These are phyloP conservation scores for Liriodendron chinense DNA, from an alignment of 164 flowering plant genomes.

Conservation along the genomic window DNA sequence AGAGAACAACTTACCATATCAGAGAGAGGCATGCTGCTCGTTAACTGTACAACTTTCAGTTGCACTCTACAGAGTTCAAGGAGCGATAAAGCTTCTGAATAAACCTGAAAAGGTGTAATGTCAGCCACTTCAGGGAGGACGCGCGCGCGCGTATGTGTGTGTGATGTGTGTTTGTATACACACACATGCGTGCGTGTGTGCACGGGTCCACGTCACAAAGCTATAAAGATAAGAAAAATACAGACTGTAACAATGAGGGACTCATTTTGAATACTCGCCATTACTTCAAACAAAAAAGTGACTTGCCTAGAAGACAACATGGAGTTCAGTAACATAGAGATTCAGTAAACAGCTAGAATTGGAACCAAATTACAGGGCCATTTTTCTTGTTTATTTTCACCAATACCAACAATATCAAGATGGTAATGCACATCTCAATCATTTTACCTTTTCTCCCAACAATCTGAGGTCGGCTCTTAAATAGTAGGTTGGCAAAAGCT, in stretches of 20 bases:
- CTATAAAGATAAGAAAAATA: background rate
- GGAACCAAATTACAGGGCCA: too few species aligned
- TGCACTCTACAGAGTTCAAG: conserved; percentile 81
- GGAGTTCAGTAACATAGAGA: background rate
- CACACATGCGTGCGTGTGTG: too few species aligned
- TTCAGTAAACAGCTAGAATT: too few species aligned
- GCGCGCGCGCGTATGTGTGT: too few species aligned
- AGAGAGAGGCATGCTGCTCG: conserved; percentile 49
- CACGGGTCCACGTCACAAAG: too few species aligned
- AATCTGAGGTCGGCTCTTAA: too few species aligned
- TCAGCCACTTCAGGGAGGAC: conserved; percentile 1
- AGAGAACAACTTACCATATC: conserved; percentile 63
- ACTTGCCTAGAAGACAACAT: background rate
- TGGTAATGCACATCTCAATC: too few species aligned
- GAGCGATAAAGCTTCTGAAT: conserved; percentile 51
- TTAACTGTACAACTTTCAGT: conserved; percentile 68
- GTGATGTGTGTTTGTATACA: too few species aligned
- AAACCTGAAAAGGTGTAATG: conserved; percentile 46
- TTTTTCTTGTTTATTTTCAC: too few species aligned
- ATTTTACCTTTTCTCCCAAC: background rate
- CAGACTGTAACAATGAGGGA: background rate
- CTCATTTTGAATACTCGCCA: background rate
- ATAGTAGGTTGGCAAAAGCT: background rate
- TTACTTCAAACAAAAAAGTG: too few species aligned
- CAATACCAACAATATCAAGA: too few species aligned